A percentile compares a stretch with the other conserved stretches of the same genome.
These are phyloP conservation scores for Amaranthus cruentus DNA, from an alignment of 148 eudicot genomes.

Conservation along the genomic window DNA sequence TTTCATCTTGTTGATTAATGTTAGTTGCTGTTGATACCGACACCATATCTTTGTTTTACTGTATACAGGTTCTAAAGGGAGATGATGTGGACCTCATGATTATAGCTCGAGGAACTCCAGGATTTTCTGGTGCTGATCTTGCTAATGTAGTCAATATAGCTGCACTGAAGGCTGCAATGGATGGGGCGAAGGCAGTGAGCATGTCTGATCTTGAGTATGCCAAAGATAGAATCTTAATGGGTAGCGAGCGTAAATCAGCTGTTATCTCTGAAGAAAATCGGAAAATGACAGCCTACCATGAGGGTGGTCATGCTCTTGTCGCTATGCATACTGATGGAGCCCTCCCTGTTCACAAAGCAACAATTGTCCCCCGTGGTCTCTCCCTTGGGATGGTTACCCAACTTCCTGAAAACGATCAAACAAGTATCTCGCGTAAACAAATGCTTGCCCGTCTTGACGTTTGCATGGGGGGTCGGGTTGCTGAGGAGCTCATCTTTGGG, in stretches of 20 bases:
- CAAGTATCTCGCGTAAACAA: constrained; percentile 76
- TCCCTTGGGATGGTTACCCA: constrained; percentile 96
- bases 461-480: constrained; percentile 96
- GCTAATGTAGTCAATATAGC: constrained; percentile 92
- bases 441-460: constrained; percentile 96
- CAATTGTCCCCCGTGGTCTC: constrained; percentile 88
- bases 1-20: not conserved
- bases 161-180: constrained; percentile 98
- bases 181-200: constrained; percentile 85
- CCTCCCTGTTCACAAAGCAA: constrained; percentile 91
- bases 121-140: constrained; percentile 98
- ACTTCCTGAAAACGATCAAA: constrained; percentile 81
- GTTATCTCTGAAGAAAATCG: constrained; percentile 87
- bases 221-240: constrained; percentile 93
- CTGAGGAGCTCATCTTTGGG: constrained; percentile 95
- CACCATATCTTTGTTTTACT: not conserved
- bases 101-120: constrained; percentile 96
- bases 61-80: constrained; percentile 68
- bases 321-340: constrained; percentile 95
- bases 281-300: constrained; percentile 79
- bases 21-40: not conserved
- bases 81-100: constrained; percentile 90
- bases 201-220: constrained; percentile 85
- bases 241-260: constrained; percentile 96
- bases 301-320: constrained; percentile 95